These are phyloP conservation scores for Artemisia tridentata DNA, from an alignment of 129 eudicot genomes.

Conservation along the genomic window DNA sequence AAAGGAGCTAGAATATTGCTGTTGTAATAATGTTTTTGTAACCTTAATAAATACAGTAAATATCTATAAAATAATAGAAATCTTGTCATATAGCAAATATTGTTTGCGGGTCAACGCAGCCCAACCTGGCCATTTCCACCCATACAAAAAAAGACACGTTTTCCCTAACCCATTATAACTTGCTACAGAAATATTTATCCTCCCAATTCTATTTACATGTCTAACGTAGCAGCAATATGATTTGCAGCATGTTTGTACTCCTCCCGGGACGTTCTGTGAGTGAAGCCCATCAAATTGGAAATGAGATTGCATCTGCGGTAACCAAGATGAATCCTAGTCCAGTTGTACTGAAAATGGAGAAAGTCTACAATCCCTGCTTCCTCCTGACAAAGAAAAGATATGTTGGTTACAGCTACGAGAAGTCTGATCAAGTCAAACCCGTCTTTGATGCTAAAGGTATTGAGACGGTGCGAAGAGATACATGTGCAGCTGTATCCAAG, in stretches of 20 bases:
- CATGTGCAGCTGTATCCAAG: slow-evolving; percentile 94
- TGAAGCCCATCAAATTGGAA: slow-evolving; percentile 76
- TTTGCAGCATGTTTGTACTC: slow-evolving; percentile 92
- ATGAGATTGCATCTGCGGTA: slow-evolving; percentile 75
- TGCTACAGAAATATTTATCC: not conserved
- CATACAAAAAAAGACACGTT: not conserved
- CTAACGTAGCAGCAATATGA: not conserved
- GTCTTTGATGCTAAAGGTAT: slow-evolving; percentile 95
- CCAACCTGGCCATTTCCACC: not conserved
- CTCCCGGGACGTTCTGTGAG: slow-evolving; percentile 74
- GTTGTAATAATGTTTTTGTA: not conserved
- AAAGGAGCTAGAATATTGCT: not conserved
- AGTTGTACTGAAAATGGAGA: slow-evolving; percentile 88
- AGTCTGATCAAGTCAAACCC: slow-evolving; percentile 68
- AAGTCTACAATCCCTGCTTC: slow-evolving; percentile 91
- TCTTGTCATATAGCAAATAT: too few species aligned
- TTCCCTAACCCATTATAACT: not conserved
- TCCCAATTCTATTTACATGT: not conserved
- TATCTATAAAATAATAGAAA: not conserved
- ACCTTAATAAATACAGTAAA: not conserved
- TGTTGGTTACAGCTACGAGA: slow-evolving; percentile 97
- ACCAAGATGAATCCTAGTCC: slow-evolving; percentile 90
- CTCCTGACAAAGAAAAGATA: slow-evolving; percentile 95
- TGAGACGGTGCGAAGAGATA: slow-evolving; percentile 94
- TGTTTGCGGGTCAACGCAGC: not conserved